These are phyloP conservation scores for Fusarium floridanum DNA, from an alignment of 2,329 filamentous ascomycete genomes.

Conservation along the genomic window DNA sequence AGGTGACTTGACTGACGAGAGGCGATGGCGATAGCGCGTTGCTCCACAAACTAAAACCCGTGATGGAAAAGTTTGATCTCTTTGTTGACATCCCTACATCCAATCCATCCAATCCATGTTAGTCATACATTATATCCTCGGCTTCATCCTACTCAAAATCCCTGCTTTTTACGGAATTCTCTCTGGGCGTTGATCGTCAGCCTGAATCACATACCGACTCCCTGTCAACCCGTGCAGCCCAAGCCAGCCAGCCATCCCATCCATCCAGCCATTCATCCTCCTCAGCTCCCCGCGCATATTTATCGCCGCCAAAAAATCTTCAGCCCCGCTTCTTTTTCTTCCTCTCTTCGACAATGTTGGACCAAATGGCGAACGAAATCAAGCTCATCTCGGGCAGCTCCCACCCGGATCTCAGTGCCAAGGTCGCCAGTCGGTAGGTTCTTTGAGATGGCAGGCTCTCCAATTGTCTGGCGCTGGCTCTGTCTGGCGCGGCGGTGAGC, in stretches of 20 bases:
- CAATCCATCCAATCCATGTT: constrained; percentile 14
- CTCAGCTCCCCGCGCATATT: constrained; percentile 33
- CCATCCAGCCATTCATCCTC: background rate
- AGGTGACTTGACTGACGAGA: constrained; percentile 22
- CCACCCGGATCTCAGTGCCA: constrained; percentile 62
- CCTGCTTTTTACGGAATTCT: constrained; percentile 8
- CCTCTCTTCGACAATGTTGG: constrained; percentile 51
- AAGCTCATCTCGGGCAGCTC: constrained; percentile 65
- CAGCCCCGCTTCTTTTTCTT: constrained; percentile 44
- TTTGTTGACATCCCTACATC: constrained; percentile 18
- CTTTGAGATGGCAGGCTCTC: constrained; percentile 18
- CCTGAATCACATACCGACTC: constrained; percentile 39
- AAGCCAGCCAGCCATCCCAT: background rate
- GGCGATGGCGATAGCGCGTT: constrained; percentile 22
- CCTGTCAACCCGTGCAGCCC: constrained; percentile 9
- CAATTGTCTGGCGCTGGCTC: background rate
- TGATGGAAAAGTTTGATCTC: constrained; percentile 45
- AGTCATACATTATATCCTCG: constrained; percentile 30
- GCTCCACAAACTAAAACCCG: constrained; percentile 41
- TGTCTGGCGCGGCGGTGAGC: constrained; percentile 2
- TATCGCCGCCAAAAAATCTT: constrained; percentile 46
- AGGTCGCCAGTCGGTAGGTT: constrained; percentile 60
- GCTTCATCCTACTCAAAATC: constrained; percentile 1
- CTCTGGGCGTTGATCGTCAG: constrained; percentile 29
- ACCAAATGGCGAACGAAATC: constrained; percentile 66